phyloP scores from a whole-genome alignment of 768 basidiomycete genomes.

The Roridomyces roridus region DNA sequence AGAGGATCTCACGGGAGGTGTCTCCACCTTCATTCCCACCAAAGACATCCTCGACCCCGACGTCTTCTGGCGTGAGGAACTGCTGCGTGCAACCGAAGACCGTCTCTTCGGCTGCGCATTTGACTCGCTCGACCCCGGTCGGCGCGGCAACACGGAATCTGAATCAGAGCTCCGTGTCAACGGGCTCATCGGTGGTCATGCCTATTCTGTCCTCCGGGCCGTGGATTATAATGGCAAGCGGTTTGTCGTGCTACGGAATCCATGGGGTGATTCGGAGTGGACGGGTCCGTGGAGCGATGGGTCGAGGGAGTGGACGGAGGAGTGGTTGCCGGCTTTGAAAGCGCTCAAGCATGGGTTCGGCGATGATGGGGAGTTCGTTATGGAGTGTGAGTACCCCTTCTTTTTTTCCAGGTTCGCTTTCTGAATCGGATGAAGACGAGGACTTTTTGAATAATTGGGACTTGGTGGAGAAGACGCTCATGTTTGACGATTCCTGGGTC shows the following conservation, averaged over 20 bases:
- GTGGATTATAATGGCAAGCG: constrained; percentile 51
- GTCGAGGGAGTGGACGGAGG: constrained; percentile 54
- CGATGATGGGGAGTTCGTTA: constrained; percentile 56
- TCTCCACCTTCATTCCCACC: constrained; percentile 49
- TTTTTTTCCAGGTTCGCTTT: neutral
- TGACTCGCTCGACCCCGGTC: constrained; percentile 38
- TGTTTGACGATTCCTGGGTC: constrained; percentile 55
- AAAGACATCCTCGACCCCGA: constrained; percentile 57
- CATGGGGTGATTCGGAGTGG: constrained; percentile 57
- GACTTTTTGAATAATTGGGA: constrained; percentile 53
- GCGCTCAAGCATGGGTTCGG: constrained; percentile 51
- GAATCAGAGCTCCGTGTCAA: constrained; percentile 33
- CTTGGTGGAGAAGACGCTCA: constrained; percentile 48
- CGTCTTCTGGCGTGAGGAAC: constrained; percentile 60
- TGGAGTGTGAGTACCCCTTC: constrained; percentile 50
- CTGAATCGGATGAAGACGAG: constrained; percentile 32
- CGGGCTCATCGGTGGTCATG: constrained; percentile 49
- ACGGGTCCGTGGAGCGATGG: constrained; percentile 58
- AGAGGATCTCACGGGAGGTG: constrained; percentile 65
- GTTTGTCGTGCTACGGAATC: constrained; percentile 56
- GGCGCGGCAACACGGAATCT: constrained; percentile 31
- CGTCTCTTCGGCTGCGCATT: constrained; percentile 61
- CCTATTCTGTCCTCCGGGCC: constrained; percentile 54
- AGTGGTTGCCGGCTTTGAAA: constrained; percentile 49
- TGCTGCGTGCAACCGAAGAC: constrained; percentile 56